A percentile compares a stretch with the other conserved stretches of the same genome.
These are phyloP conservation scores for Heliosperma pusillum DNA, from an alignment of 148 eudicot species.

Conservation along the genomic window DNA sequence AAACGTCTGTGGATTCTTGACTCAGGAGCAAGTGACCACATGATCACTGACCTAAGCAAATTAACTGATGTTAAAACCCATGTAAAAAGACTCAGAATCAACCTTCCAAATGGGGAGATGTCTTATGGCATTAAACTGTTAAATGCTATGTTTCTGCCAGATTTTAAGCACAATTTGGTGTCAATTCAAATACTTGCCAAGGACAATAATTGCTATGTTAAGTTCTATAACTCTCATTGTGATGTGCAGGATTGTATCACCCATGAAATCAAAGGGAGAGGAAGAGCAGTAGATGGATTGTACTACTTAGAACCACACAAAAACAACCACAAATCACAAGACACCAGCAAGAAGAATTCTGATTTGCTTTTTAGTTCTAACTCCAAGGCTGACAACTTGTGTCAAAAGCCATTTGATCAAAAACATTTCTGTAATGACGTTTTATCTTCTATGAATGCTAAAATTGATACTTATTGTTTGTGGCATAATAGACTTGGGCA, in stretches of 20 bases:
- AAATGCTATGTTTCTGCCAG: conserved; percentile 3
- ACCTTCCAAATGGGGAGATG: not conserved
- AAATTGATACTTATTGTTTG: not conserved
- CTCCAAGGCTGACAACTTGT: too few species aligned
- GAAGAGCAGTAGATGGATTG: not conserved
- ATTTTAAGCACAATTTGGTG: not conserved
- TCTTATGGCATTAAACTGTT: not conserved
- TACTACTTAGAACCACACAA: not conserved
- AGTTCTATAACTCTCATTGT: not conserved
- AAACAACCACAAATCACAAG: too few species aligned
- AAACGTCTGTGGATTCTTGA: not conserved
- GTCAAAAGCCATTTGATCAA: too few species aligned
- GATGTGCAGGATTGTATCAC: too few species aligned
- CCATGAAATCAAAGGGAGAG: not conserved
- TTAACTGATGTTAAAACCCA: not conserved
- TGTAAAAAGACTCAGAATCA: not conserved
- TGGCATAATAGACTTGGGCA: conserved; percentile 1
- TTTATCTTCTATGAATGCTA: too few species aligned
- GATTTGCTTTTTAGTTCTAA: too few species aligned
- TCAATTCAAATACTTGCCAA: not conserved
- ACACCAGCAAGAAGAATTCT: too few species aligned
- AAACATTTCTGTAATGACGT: too few species aligned
- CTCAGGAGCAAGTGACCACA: conserved; percentile 7
- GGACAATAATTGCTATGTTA: not conserved
- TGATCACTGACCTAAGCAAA: not conserved